Base-by-base conservation (phyloP, 2,329 filamentous ascomycete species). In the Sphaerulina vaccinii region DNA sequence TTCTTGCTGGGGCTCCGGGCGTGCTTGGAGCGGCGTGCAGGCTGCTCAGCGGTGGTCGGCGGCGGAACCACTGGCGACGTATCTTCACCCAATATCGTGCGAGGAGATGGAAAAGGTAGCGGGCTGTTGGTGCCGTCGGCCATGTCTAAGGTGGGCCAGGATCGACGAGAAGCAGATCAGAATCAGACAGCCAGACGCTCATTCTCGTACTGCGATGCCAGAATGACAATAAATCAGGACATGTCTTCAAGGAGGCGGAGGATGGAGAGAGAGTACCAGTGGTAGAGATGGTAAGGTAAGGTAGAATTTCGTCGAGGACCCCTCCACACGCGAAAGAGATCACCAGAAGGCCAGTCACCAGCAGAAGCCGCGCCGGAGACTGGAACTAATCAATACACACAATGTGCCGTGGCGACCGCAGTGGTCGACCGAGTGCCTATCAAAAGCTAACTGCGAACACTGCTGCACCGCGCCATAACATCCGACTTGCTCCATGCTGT, bases 41-140 rank as follows among this genome's bases (percentile, higher is more conserved):
- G 61, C 42, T 60, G 56, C 55, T 51, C 42, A 43, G 27, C 52
- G 19, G 42, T 46, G n/a, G 45, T 38, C 46, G 64, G 58, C 51
- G 46, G 45, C 33, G 63, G 60, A 40, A 62, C 51, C 16, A 60
- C 53, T 24, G 62, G 61, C 40, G 58, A 60, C 15, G 72, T 70
- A 45, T 51, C 27, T 33, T 53, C 51, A 37, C 68, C 67, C 53
- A 77, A 74, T 65, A 78, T 81, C 68, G 77, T 76, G 55, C 79
- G 78, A 49, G 81, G 79, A 45, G 80, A 81, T 55, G 81, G 80
- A 59, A 83, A 82, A 65, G 75, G 78, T 70, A 83, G 51, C 29
- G 52, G 58, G 43, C 53, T 79, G n/a, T n/a, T n/a, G n/a, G n/a
- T n/a, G 59, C 75, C 75, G 72, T 83, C 82, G 6, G 73, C 73